Conservation (phyloP, 768 basidiomycete genomes). For the Chalciporus sphaerocephalus region DNA sequence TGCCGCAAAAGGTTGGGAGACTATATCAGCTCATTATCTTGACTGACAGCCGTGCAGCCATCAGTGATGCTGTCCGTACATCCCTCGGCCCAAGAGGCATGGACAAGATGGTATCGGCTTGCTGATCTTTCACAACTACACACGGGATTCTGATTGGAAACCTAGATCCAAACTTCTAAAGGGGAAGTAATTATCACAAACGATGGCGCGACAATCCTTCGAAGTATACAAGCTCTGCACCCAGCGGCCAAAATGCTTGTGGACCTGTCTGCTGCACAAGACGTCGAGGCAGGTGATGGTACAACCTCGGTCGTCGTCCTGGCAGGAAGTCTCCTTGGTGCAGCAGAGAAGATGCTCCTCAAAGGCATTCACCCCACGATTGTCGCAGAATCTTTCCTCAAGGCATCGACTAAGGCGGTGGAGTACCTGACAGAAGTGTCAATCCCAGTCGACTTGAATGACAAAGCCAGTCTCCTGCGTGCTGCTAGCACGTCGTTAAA, state of each 20-base stretch:
- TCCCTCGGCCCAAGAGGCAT: slow-evolving; percentile 96
- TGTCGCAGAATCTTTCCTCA: slow-evolving; percentile 93
- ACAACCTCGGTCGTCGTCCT: slow-evolving; percentile 97
- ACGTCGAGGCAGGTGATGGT: slow-evolving; percentile 97
- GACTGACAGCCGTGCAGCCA: slow-evolving; percentile 50
- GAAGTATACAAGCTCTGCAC: slow-evolving; percentile 92
- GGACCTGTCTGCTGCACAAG: slow-evolving; percentile 95
- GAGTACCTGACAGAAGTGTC: slow-evolving; percentile 93
- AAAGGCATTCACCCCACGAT: slow-evolving; percentile 98
- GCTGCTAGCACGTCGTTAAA: slow-evolving; percentile 95
- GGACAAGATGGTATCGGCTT: slow-evolving; percentile 90
- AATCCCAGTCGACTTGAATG: slow-evolving; percentile 84
- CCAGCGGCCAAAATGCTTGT: slow-evolving; percentile 99
- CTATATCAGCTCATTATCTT: neutral
- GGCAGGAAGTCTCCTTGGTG: slow-evolving; percentile 87
- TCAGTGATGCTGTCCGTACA: slow-evolving; percentile 95
- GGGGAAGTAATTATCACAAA: slow-evolving; percentile 98
- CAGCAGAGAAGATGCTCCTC: slow-evolving; percentile 93
- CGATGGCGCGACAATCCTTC: slow-evolving; percentile 96
- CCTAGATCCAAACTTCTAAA: slow-evolving; percentile 89
- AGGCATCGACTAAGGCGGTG: slow-evolving; percentile 87
- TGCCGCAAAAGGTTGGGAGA: slow-evolving; percentile 82
- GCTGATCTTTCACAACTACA: slow-evolving; percentile 9
- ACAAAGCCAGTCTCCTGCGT: slow-evolving; percentile 77
- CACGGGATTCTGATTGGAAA: slow-evolving; percentile 10